Evolutionary conservation across 306 rosid species (phyloP).

Genomic region (Trifolium pratense): DNA sequence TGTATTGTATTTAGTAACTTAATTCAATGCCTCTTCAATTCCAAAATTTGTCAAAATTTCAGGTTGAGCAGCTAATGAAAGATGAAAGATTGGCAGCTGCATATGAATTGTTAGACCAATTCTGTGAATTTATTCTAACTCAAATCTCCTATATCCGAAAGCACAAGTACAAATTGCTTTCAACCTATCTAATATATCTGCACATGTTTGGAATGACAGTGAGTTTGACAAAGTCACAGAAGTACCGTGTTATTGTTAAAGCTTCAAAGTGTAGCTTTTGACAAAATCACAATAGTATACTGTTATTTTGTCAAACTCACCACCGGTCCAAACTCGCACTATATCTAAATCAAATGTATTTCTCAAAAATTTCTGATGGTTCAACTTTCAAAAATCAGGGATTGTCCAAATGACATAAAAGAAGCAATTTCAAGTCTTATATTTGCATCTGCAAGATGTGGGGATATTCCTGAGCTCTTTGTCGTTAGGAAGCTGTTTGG

Average conservation of each 20-base stretch:
- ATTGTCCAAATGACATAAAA: conserved; percentile 75
- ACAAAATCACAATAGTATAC: not conserved
- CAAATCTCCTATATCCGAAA: conserved; percentile 65
- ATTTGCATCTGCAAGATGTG: conserved; percentile 89
- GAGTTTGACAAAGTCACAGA: too few relatives aligned
- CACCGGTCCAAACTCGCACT: not conserved
- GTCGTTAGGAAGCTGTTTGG: conserved; percentile 73
- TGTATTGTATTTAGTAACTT: too few relatives aligned
- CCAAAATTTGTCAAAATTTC: not conserved
- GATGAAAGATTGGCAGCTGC: conserved; percentile 58
- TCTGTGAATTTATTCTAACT: conserved; percentile 64
- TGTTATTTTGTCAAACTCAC: not conserved
- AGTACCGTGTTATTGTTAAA: too few relatives aligned
- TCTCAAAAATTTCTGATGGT: not conserved
- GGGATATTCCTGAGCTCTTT: conserved; percentile 82
- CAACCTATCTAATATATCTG: not conserved
- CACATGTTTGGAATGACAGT: not conserved
- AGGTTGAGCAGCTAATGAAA: conserved; percentile 72
- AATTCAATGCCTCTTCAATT: too few relatives aligned
- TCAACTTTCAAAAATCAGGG: conserved; percentile 41
- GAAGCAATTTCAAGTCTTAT: conserved; percentile 88
- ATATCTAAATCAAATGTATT: not conserved
- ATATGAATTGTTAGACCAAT: conserved; percentile 66
- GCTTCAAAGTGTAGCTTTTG: too few relatives aligned
- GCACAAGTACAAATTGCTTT: conserved; percentile 60